phyloP scores from a whole-genome alignment of 2,329 filamentous ascomycete genomes.

The Beauveria medogensis region DNA sequence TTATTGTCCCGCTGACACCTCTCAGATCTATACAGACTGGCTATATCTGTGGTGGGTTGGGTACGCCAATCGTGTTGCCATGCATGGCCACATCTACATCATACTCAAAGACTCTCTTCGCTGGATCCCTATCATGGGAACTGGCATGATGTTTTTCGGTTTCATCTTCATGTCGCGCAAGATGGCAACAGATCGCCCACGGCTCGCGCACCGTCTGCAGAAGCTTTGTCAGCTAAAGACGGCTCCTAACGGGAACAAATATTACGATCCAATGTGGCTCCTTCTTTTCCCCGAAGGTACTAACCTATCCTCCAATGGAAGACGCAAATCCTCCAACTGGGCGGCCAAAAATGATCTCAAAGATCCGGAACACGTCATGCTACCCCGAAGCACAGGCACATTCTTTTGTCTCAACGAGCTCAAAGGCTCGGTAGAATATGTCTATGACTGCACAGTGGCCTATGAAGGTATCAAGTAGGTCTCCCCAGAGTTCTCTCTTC shows the following conservation, averaged over 20 bases:
- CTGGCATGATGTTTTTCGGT: constrained; percentile 76
- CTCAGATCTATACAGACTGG: constrained; percentile 79
- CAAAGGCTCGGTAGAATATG: constrained; percentile 64
- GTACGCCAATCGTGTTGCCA: constrained; percentile 66
- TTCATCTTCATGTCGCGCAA: constrained; percentile 92
- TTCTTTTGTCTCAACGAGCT: constrained; percentile 74
- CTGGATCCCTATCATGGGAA: constrained; percentile 70
- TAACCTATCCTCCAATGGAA: constrained; percentile 64
- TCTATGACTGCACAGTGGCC: constrained; percentile 90
- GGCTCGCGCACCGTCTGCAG: constrained; percentile 64
- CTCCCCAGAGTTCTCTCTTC: neutral
- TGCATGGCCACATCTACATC: constrained; percentile 84
- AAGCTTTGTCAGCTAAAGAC: constrained; percentile 55
- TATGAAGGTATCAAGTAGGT: constrained; percentile 91
- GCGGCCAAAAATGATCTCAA: constrained; percentile 65
- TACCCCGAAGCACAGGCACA: constrained; percentile 74
- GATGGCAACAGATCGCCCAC: constrained; percentile 70
- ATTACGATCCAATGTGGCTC: constrained; percentile 79
- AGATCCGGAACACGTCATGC: constrained; percentile 65
- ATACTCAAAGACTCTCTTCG: constrained; percentile 84
- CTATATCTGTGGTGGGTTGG: constrained; percentile 89
- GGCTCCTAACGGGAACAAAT: constrained; percentile 45
- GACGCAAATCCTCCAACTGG: constrained; percentile 65
- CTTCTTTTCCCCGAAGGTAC: constrained; percentile 84
- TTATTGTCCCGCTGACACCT: constrained; percentile 16